Evolutionary conservation across 129 eudicot genomes (phyloP), one percentile per base, ranked within the genome.

Genomic region (Rutidosis leptorrhynchoides): DNA sequence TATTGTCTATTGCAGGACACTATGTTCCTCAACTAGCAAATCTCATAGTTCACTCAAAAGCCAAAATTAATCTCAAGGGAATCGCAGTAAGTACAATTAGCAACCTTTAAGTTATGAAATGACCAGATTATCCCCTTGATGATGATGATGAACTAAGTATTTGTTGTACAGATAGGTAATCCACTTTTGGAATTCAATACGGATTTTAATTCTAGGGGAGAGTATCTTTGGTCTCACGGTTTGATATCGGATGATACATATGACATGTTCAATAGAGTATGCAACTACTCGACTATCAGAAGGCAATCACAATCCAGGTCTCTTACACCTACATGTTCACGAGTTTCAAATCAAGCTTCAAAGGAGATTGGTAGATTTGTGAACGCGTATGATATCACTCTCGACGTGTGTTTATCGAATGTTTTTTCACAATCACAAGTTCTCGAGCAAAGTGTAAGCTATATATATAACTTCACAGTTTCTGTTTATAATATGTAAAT

Each of bases 1-100:
- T 48, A 30, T 58, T 14, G 15, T 69, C 16, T 56, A 61, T 28
- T 66, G 37, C 78, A 90, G 97, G 97, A 62, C 97, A 90, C 76
- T 90, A 87, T 85, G 96, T 90, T 65, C 97, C 97, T 62, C 93
- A 90, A 67, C 86, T 90, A 19, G 97, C 97, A 3, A 54, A 76
- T 8, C 86, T 83, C 69, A 84, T 90, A 43, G 20, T 87, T 23
- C 62, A 80, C 68, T 82, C 87, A 17, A 84, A 85, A 80, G 75
- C 72, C 30, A 84, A 87, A 73, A 58, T 83, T 58, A 90, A 87
- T 73, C 88, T 90, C 74, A 87, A 83, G 72, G 97, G 96, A 58
- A 83, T 90, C 23, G 96, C 84, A 23, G 97, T 87, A 72, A 84
- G 97, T 81, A 70, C 27, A 59, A 40, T 62, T 54, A 65, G 14